Evolutionary conservation across 2,329 filamentous ascomycete genomes (phyloP), one percentile per base, ranked within the genome.

Genomic region (Diplocarpon rosae): DNA sequence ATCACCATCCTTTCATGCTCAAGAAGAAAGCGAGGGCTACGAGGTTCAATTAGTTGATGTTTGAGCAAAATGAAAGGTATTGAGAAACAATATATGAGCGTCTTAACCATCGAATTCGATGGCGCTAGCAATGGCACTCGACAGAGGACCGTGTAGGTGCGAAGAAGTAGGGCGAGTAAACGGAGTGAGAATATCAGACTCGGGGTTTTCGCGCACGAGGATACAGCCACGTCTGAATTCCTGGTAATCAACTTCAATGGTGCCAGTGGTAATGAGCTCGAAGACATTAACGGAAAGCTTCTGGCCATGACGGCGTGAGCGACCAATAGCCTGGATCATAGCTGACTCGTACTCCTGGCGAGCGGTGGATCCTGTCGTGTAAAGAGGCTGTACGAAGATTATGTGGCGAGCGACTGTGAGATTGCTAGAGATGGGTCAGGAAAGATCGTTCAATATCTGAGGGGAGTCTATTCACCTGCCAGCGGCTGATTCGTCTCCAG

Each of bases 321-420:
- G 70, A 1, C 79, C 80, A 15, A 82, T 74, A 0, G 78, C 78
- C 49, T 84, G 80, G 0, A 67, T 71, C 71, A 80, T 80, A 0
- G 69, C 67, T 0, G 72, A 66, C 0, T 75, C 66, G 55, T 79
- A 83, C 5, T 69, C 64, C 36, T 75, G 68, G 37, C 75, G 68
- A 0, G 66, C 69, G 30, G 64, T 56, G 1, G 49, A 46, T 0
- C 55, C 55, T 1, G 46, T 47, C 1, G 68, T 62, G 1, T 76
- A 61, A 8, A 78, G 59, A 0, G 78, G 78, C 0, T 71, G 68
- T 2, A 80, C 59, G 57, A 84, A 83, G 28, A 84, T 69, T 30
- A 83, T 64, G 46, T 83, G 76, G 49, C 80, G 82, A 0, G 78
- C 77, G 32, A 69, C 70, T 37, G 76, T 73, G 1, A 84, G 61